Evolutionary conservation across 768 basidiomycete species (phyloP), one percentile per base, ranked within the genome.

Genomic region (Kondoa malvinella): DNA sequence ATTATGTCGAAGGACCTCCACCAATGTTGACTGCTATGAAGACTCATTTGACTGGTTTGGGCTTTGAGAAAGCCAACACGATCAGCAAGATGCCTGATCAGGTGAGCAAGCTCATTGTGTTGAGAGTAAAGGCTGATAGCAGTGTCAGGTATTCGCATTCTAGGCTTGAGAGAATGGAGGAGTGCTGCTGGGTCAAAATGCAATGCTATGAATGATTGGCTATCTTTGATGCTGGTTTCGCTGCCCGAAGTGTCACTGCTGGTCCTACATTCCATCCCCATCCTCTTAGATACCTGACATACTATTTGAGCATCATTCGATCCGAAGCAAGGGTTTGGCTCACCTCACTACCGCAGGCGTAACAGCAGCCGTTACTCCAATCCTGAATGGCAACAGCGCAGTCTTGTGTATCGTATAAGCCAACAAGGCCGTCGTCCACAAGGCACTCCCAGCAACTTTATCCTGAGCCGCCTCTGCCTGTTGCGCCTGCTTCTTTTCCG

Each of bases 401-500:
- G 89, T 94, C 80, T 99, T 99, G 83, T 99, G 95, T 65, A 99
- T 84, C 25, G 88, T 87, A 77, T 92, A 99, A 2, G 95, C 94
- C 73, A 97, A 80, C 0, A 89, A 83, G 30, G 95, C 78, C 85
- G 95, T 92, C 30, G 94, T 91, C 77, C 89, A 92, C 21, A 95
- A 79, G 75, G 88, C 87, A 4, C 84, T 82, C 1, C 85, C 82
- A 1, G 77, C 76, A 29, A 60, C 31, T 61, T 25, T 66, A n/a
- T 31, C 59, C 31, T 66, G 57, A 1, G 31, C 30, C 61, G 66
- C 50, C 56, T 60, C 50, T 34, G 60, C 57, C 30, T 65, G 59
- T 4, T 70, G 50, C 21, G 26, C n/a, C 8, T 32, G 29, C 12
- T 63, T 56, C 2, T 30, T 21, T n/a, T 33, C 34, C 12, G 61